Evolutionary conservation across 1,284 basidiomycete genomes (phyloP).

Genomic region (Cystobasidium pallidum): DNA sequence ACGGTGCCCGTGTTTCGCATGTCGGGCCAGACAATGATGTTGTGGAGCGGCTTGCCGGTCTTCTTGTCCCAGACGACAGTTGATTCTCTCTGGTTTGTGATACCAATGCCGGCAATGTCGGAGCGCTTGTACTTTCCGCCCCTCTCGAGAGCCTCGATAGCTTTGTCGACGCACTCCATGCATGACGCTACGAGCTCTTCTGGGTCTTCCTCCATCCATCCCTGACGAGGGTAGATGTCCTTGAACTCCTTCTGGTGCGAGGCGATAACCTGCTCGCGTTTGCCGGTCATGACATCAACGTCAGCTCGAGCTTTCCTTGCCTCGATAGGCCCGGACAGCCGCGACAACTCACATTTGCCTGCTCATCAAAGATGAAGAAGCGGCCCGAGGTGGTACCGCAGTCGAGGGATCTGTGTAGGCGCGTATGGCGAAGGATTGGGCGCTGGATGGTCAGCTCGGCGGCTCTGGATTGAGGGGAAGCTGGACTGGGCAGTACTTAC

Average conservation of each 20-base stretch:
- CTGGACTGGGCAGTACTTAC: neutral
- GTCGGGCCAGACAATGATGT: conserved; percentile 96
- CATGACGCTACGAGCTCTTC: conserved; percentile 78
- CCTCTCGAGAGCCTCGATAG: conserved; percentile 72
- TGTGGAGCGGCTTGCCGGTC: conserved; percentile 84
- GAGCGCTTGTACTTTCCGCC: conserved; percentile 70
- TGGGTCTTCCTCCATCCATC: conserved; percentile 65
- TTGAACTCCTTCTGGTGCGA: conserved; percentile 45
- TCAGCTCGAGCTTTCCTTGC: conserved; percentile 3
- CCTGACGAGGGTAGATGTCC: conserved; percentile 41
- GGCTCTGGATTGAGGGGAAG: neutral
- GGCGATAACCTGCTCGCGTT: conserved; percentile 27
- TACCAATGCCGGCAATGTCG: conserved; percentile 89
- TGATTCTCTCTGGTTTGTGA: conserved; percentile 72
- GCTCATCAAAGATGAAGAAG: conserved; percentile 46
- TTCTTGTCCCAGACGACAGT: conserved; percentile 89
- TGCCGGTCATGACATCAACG: conserved; percentile 1
- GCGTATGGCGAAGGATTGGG: neutral
- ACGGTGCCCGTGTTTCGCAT: conserved; percentile 84
- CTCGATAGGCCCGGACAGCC: neutral
- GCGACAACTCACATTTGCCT: conserved; percentile 36
- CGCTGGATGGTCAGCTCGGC: neutral
- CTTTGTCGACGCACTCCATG: conserved; percentile 74
- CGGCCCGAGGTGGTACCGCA: conserved; percentile 45
- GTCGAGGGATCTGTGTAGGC: conserved; percentile 37